Evolutionary conservation across 768 basidiomycete species (phyloP).

Genomic region (Stropharia rugosoannulata): DNA sequence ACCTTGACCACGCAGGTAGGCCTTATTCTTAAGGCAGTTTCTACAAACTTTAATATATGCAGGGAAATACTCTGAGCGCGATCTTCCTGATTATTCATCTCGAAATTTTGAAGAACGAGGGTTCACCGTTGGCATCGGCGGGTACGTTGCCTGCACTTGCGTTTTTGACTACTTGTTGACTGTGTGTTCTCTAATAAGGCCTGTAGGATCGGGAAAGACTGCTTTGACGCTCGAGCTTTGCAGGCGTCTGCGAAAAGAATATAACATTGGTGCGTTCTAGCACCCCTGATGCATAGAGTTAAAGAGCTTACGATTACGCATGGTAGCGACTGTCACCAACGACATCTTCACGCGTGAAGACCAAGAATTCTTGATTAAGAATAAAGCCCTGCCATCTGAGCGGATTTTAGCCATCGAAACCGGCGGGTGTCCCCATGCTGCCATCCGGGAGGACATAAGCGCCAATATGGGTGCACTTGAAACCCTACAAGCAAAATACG

Average conservation of each 20-base stretch:
- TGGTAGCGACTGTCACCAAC: constrained; percentile 88
- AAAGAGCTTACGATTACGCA: neutral
- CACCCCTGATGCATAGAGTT: neutral
- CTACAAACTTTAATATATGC: neutral
- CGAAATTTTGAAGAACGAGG: constrained; percentile 91
- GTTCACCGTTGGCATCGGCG: constrained; percentile 98
- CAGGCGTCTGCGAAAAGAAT: constrained; percentile 71
- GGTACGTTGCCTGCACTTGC: constrained; percentile 48
- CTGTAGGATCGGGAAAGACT: constrained; percentile 98
- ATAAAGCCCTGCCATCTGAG: constrained; percentile 79
- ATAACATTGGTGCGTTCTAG: constrained; percentile 75
- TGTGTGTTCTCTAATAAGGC: constrained; percentile 54
- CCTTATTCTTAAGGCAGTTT: neutral
- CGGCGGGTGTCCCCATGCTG: constrained; percentile 96
- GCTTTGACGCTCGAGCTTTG: constrained; percentile 91
- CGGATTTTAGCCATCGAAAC: constrained; percentile 98
- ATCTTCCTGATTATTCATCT: constrained; percentile 82
- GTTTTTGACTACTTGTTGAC: neutral
- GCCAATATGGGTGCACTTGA: constrained; percentile 97
- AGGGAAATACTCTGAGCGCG: constrained; percentile 93
- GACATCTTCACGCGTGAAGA: constrained; percentile 99
- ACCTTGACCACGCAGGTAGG: constrained; percentile 83
- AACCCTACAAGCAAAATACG: constrained; percentile 87
- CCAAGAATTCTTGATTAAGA: constrained; percentile 94
- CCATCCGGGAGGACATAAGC: constrained; percentile 96